Conservation (phyloP, 495 filamentous ascomycete genomes). For the Aspergillus olivimuriae region DNA sequence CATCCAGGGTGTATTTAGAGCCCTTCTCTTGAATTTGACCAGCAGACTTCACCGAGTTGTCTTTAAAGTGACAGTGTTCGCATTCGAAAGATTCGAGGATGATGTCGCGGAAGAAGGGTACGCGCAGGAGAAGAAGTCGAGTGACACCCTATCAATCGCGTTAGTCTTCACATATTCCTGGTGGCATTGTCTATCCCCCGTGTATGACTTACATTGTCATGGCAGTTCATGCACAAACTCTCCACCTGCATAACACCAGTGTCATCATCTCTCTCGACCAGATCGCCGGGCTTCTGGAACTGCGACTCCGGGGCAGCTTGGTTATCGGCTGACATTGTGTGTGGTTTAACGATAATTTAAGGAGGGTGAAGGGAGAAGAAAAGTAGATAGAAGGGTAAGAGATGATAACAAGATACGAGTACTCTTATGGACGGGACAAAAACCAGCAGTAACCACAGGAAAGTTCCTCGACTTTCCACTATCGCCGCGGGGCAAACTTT, state of each 20-base stretch:
- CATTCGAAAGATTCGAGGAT: conserved; percentile 96
- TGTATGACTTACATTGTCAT: conserved; percentile 79
- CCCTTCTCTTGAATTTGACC: conserved; percentile 87
- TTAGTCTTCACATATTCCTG: too few relatives aligned
- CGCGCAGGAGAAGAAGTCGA: conserved; percentile 76
- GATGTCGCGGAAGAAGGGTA: conserved; percentile 94
- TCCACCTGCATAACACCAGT: conserved; percentile 46
- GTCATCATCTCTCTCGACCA: conserved; percentile 40
- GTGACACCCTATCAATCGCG: conserved; percentile 60
- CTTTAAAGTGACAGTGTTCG: conserved; percentile 76
- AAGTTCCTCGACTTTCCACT: conserved; percentile 36
- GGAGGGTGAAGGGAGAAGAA: conserved; percentile 1
- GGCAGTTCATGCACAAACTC: conserved; percentile 79
- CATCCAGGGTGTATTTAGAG: conserved; percentile 65
- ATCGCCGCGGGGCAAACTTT: conserved; percentile 28
- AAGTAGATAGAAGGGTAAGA: conserved; percentile 3
- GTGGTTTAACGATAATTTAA: conserved; percentile 1
- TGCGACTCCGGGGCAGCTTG: conserved; percentile 28
- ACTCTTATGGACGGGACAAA: conserved; percentile 13
- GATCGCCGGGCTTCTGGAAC: conserved; percentile 38
- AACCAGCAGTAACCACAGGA: conserved; percentile 22
- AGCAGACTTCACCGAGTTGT: conserved; percentile 88
- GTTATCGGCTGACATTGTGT: conserved; percentile 29
- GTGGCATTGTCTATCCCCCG: too few relatives aligned
- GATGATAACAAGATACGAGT: conserved; percentile 11